Percentiles rank a stretch among this genome's conserved stretches.
Evolutionary conservation across 768 basidiomycete species (phyloP).

Genomic region (Tulasnella sp.): DNA sequence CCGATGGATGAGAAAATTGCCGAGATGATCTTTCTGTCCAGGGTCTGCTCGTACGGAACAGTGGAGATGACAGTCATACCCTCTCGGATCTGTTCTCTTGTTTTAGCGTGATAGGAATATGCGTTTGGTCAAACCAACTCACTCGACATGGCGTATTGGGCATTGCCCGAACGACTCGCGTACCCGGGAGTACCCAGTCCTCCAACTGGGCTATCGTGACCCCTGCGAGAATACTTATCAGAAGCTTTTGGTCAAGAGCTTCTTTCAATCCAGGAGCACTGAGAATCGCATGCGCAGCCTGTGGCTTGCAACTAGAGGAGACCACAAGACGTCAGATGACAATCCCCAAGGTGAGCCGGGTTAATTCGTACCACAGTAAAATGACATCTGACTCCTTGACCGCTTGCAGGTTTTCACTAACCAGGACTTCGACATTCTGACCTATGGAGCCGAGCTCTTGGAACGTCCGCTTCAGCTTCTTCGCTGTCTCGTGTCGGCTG

Average conservation of each 20-base stretch:
- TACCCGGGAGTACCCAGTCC: constrained; percentile 61
- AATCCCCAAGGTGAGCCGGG: not conserved
- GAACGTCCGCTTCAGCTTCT: constrained; percentile 54
- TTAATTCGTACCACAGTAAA: constrained; percentile 59
- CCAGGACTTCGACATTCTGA: constrained; percentile 54
- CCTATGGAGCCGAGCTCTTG: constrained; percentile 39
- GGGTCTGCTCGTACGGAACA: constrained; percentile 34
- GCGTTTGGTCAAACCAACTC: constrained; percentile 20
- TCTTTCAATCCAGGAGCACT: constrained; percentile 62
- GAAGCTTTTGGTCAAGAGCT: constrained; percentile 77
- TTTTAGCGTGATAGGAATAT: not conserved
- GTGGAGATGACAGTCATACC: constrained; percentile 94
- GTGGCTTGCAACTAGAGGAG: constrained; percentile 75
- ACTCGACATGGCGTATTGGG: constrained; percentile 97
- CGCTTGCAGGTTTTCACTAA: constrained; percentile 59
- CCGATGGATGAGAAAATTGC: constrained; percentile 98
- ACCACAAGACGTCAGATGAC: not conserved
- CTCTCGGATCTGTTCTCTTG: constrained; percentile 69
- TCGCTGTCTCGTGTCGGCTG: constrained; percentile 59
- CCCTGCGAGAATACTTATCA: constrained; percentile 97
- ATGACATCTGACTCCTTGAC: constrained; percentile 71
- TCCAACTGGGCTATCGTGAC: constrained; percentile 76
- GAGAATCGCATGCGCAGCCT: constrained; percentile 68
- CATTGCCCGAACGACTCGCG: constrained; percentile 90
- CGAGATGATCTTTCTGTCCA: constrained; percentile 61